phyloP scores from a whole-genome alignment of 2,329 filamentous ascomycete species.

The Hirsutella rhossiliensis region DNA sequence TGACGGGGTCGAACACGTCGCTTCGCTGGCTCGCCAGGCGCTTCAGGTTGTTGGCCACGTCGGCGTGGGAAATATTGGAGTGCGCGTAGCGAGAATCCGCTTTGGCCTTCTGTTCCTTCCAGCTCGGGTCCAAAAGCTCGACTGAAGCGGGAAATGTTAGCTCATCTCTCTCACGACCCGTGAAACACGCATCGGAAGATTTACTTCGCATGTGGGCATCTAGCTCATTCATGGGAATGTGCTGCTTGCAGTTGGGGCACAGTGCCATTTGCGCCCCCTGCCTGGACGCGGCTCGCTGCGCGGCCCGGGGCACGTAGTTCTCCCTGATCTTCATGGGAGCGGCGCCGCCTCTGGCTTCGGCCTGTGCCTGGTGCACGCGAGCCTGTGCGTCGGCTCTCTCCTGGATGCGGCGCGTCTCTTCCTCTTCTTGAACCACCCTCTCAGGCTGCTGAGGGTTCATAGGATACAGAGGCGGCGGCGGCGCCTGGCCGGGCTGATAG shows the following conservation, averaged over 20 bases:
- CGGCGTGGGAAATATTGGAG: slow-evolving; percentile 73
- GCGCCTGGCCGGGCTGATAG: slow-evolving; percentile 27
- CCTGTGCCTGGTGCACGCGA: slow-evolving; percentile 64
- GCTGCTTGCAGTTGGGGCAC: slow-evolving; percentile 88
- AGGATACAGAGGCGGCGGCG: slow-evolving; percentile 9
- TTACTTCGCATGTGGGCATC: slow-evolving; percentile 84
- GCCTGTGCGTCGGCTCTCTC: slow-evolving; percentile 48
- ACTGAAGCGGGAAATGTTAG: slow-evolving; percentile 34
- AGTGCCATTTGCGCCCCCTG: slow-evolving; percentile 55
- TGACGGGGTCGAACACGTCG: slow-evolving; percentile 72
- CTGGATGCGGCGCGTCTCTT: slow-evolving; percentile 50
- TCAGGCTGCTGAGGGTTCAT: slow-evolving; percentile 15
- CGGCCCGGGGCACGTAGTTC: slow-evolving; percentile 81
- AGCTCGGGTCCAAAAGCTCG: slow-evolving; percentile 83
- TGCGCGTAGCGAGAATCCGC: slow-evolving; percentile 73
- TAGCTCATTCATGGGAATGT: slow-evolving; percentile 76
- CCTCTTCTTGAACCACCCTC: slow-evolving; percentile 39
- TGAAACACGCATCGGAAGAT: slow-evolving; percentile 12
- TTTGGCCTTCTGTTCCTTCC: slow-evolving; percentile 92
- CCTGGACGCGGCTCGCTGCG: slow-evolving; percentile 57
- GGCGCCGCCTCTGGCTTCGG: slow-evolving; percentile 58
- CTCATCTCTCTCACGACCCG: not conserved
- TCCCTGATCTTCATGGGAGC: slow-evolving; percentile 80
- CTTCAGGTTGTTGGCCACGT: slow-evolving; percentile 91
- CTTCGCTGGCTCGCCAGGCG: slow-evolving; percentile 80